Evolutionary conservation across 306 rosid genomes (phyloP).

Genomic region (Spatholobus suberectus): DNA sequence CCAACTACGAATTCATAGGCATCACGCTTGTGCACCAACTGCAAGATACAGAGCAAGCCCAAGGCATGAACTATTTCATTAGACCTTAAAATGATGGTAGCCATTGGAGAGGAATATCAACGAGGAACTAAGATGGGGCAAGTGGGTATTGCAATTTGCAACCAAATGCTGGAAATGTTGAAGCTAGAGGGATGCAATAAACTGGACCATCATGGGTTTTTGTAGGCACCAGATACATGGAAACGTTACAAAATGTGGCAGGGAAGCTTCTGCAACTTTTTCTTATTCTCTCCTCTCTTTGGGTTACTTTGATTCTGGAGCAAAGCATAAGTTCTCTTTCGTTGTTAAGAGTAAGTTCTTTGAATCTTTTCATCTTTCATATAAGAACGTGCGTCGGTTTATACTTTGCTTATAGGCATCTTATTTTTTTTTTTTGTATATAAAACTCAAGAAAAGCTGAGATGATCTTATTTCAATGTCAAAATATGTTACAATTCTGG

Average conservation of each 20-base stretch:
- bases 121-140: background rate
- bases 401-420: constrained; percentile 77
- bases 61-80: constrained; percentile 44
- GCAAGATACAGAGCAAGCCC: constrained; percentile 53
- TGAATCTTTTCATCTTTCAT: constrained; percentile 38
- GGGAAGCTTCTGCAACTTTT: constrained; percentile 71
- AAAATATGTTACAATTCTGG: background rate
- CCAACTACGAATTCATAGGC: constrained; percentile 67
- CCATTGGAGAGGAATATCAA: constrained; percentile 52
- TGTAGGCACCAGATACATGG: constrained; percentile 64
- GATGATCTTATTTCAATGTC: background rate
- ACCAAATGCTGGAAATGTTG: constrained; percentile 38
- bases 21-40: constrained; percentile 58
- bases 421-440: background rate
- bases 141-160: constrained; percentile 18
- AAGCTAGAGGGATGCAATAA: constrained; percentile 44
- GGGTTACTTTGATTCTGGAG: constrained; percentile 67
- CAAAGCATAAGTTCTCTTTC: constrained; percentile 76
- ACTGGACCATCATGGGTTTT: constrained; percentile 55
- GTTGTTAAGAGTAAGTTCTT: constrained; percentile 17
- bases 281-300: constrained; percentile 53
- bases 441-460: background rate
- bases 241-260: constrained; percentile 55
- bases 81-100: constrained; percentile 37
- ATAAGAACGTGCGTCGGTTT: constrained; percentile 48